Base-by-base conservation (phyloP, 306 rosid genomes). In the Sphenostylis stenocarpa region DNA sequence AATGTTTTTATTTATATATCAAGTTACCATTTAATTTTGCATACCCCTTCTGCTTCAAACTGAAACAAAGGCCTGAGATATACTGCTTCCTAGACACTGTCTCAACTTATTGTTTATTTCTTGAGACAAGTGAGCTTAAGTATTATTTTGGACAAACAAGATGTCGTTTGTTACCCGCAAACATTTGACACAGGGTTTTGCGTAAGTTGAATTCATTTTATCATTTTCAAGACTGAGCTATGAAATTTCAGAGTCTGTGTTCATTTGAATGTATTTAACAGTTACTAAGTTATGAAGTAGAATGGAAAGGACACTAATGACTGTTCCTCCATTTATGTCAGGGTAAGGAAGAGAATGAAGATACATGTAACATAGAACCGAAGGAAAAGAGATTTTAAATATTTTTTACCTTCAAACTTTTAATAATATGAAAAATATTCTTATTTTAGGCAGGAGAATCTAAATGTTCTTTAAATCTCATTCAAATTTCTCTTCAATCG, bases 121-220 rank as follows among this genome's bases (percentile, higher is more conserved):
- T 49, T 61, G 47, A 63, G 70, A 52, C 26, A 62, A 13, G 7
- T 26, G 67, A 64, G 36, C 48, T 1, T 55, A 49, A 29, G 52
- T 33, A 78, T 57, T 76, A 70, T 23, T 75, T 82, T 76, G 63
- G 62, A 36, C 24, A 52, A 41, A 65, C 28, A 63, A 80, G 60
- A 4, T 56, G 26, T 74, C 53, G 51, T 51, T 3, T 64, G 44
- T 79, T 70, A 53, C 53, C 21, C 1, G n/a, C n/a, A 12, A 78
- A 48, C 34, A 39, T 29, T 74, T 39, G 20, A 36, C 48, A 26
- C 16, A 72, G 13, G 17, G 43, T 65, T 71, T 77, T 72, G 49
- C 36, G 52, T 70, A 56, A 70, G 36, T 26, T 31, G 53, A 44
- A 34, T 52, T 38, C 38, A 51, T 47, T 28, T 62, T 38, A 63